These are phyloP conservation scores for Buxus sempervirens DNA, from an alignment of 164 flowering plant genomes.

Conservation along the genomic window DNA sequence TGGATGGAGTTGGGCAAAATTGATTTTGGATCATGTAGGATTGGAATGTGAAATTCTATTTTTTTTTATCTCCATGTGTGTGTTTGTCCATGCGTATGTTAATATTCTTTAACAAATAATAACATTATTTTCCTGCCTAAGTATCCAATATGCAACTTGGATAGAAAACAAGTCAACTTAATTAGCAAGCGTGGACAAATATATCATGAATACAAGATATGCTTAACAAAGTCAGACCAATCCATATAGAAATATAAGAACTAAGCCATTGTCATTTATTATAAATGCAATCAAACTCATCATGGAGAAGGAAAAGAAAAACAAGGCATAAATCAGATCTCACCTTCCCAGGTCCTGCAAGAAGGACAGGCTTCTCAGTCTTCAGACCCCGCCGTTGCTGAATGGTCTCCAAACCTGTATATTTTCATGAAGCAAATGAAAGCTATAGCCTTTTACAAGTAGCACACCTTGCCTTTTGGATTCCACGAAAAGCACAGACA, in stretches of 20 bases:
- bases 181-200: no score
- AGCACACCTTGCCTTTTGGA: neutral
- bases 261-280: neutral
- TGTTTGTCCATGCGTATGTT: no score
- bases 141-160: no score
- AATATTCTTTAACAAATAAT: no score
- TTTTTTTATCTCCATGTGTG: no score
- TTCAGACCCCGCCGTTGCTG: conserved; percentile 76
- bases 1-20: no score
- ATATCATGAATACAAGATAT: no score
- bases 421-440: neutral
- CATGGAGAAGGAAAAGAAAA: neutral
- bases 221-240: no score
- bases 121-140: no score
- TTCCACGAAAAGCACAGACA: neutral
- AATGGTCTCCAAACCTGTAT: conserved; percentile 77
- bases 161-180: no score
- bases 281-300: neutral
- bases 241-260: neutral
- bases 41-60: no score
- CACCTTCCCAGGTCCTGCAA: conserved; percentile 96
- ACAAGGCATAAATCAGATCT: conserved; percentile 11
- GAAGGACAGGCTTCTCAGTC: conserved; percentile 86
- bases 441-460: neutral
- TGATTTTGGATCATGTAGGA: no score